Evolutionary conservation across 2,329 filamentous ascomycete genomes (phyloP).

Genomic region (Sarocladium strictum): DNA sequence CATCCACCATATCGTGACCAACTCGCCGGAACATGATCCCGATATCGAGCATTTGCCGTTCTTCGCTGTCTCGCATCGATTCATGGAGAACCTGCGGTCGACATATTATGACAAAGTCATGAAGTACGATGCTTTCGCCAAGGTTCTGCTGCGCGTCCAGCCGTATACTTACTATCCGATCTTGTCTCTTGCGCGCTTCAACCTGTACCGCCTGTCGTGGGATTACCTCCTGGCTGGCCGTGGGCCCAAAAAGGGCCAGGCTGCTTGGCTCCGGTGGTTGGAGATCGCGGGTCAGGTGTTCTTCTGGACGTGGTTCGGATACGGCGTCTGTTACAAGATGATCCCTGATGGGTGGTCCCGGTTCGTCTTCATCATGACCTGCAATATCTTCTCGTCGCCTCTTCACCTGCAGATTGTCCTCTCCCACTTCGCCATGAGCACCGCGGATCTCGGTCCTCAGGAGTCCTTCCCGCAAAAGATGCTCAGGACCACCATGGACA

Average conservation of each 20-base stretch:
- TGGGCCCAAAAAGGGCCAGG: slow-evolving; percentile 67
- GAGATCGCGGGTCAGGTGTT: slow-evolving; percentile 70
- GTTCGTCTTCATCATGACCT: slow-evolving; percentile 70
- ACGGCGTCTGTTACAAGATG: slow-evolving; percentile 61
- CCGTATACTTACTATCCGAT: slow-evolving; percentile 79
- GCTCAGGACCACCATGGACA: slow-evolving; percentile 82
- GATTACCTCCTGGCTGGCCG: slow-evolving; percentile 65
- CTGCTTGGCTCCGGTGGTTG: slow-evolving; percentile 79
- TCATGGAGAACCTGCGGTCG: slow-evolving; percentile 66
- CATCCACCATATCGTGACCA: slow-evolving; percentile 94
- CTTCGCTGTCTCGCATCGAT: slow-evolving; percentile 79
- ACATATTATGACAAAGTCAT: slow-evolving; percentile 81
- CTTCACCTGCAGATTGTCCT: slow-evolving; percentile 87
- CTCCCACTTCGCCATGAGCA: slow-evolving; percentile 92
- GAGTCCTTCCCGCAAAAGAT: slow-evolving; percentile 82
- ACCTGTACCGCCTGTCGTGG: slow-evolving; percentile 79
- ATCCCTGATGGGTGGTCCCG: slow-evolving; percentile 66
- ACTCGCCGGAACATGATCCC: slow-evolving; percentile 90
- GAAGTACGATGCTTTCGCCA: slow-evolving; percentile 69
- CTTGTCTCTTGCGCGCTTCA: slow-evolving; percentile 77
- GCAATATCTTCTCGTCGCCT: slow-evolving; percentile 74
- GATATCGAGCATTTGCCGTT: slow-evolving; percentile 91
- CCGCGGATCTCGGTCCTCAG: slow-evolving; percentile 66
- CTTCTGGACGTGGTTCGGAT: slow-evolving; percentile 87
- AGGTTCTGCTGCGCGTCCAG: slow-evolving; percentile 66